Percentiles rank a stretch among this genome's conserved stretches.
These are phyloP conservation scores for Kwoniella sp. DNA, from an alignment of 768 basidiomycete species.

Conservation along the genomic window DNA sequence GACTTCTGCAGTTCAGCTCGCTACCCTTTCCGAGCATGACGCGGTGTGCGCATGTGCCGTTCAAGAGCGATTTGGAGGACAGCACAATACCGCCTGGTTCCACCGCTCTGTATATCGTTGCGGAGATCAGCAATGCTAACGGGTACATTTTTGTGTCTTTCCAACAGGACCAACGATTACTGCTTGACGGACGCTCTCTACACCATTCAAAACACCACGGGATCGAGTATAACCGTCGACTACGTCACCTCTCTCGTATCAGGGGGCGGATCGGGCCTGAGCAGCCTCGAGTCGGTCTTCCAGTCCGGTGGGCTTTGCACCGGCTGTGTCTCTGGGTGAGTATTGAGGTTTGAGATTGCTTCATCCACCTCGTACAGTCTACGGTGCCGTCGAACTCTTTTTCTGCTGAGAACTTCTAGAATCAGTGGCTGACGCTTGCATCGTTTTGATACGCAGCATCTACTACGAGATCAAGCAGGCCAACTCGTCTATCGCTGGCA, in stretches of 20 bases:
- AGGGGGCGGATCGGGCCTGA: conserved; percentile 23
- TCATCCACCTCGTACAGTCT: too few relatives aligned
- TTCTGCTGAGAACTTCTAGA: neutral
- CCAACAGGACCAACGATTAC: conserved; percentile 47
- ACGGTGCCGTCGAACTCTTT: too few relatives aligned
- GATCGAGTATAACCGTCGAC: conserved; percentile 36
- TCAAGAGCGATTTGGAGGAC: too few relatives aligned
- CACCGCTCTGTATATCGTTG: neutral
- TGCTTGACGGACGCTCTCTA: conserved; percentile 51
- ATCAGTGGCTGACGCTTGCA: conserved; percentile 2
- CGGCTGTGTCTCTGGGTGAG: conserved; percentile 52
- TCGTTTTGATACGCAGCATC: conserved; percentile 33
- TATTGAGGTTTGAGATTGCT: neutral
- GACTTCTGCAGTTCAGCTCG: too few relatives aligned
- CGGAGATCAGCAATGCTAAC: too few relatives aligned
- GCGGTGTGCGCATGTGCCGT: too few relatives aligned
- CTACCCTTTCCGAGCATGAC: too few relatives aligned
- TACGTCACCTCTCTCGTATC: conserved; percentile 43
- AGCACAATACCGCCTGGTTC: neutral
- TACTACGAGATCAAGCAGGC: conserved; percentile 44
- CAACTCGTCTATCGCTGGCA: conserved; percentile 36
- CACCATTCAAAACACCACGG: conserved; percentile 49
- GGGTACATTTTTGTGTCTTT: neutral
- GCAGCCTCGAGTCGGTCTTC: conserved; percentile 24
- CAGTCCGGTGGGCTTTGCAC: conserved; percentile 51